A percentile compares a stretch with the other conserved stretches of the same genome.
Evolutionary conservation across 2,329 filamentous ascomycete genomes (phyloP).

Genomic region (Magnaporthales sp.): DNA sequence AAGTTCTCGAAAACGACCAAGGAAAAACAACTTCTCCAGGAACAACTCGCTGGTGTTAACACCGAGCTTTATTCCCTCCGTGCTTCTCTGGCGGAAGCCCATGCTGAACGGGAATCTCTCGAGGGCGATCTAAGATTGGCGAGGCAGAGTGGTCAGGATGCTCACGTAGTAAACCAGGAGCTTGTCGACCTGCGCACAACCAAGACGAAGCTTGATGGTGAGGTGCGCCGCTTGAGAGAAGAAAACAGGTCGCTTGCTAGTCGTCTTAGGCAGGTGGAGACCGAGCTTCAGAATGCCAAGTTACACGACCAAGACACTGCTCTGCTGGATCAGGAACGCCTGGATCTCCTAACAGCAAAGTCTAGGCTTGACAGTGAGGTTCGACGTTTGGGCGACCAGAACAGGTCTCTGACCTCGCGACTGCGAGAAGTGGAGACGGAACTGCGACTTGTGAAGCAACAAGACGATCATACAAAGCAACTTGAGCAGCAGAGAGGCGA

Average conservation of each 20-base stretch:
- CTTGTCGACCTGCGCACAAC: conserved; percentile 55
- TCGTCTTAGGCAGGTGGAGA: conserved; percentile 45
- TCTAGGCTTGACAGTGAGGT: conserved; percentile 60
- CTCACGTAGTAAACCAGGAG: conserved; percentile 56
- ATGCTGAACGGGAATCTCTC: conserved; percentile 60
- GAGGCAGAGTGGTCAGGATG: conserved; percentile 48
- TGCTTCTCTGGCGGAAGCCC: conserved; percentile 45
- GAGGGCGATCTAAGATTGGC: conserved; percentile 48
- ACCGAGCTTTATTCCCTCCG: conserved; percentile 52
- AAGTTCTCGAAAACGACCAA: conserved; percentile 46
- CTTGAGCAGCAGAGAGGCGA: conserved; percentile 63
- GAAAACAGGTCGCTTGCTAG: conserved; percentile 5
- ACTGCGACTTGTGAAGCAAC: conserved; percentile 43
- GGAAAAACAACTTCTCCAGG: conserved; percentile 56
- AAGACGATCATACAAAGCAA: conserved; percentile 49
- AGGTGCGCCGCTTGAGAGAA: conserved; percentile 5
- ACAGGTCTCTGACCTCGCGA: conserved; percentile 36
- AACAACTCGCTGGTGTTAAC: conserved; percentile 50
- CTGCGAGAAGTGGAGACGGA: conserved; percentile 47
- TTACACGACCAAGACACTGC: conserved; percentile 50
- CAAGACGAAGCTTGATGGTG: conserved; percentile 4
- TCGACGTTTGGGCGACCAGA: conserved; percentile 58
- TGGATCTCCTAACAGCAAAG: conserved; percentile 61
- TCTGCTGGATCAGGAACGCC: conserved; percentile 57
- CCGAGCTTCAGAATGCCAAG: conserved; percentile 44